Evolutionary conservation across 2,329 filamentous ascomycete species (phyloP), one percentile per base, ranked within the genome.

Genomic region (Tetracladium maxilliforme): DNA sequence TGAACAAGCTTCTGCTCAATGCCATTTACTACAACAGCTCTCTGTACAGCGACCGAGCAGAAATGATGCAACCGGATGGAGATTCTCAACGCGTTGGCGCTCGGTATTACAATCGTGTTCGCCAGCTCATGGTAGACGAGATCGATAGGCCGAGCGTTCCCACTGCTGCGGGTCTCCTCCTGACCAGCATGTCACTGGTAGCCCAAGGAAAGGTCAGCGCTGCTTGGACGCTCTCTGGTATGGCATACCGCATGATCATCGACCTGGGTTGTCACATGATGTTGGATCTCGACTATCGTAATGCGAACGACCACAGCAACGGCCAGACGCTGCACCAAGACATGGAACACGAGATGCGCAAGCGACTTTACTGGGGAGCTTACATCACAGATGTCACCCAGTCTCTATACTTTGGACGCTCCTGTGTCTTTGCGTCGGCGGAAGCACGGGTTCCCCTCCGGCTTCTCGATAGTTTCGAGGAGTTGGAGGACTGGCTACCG

Each of bases 11-110:
- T 4, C 35, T 53, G 1, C 37, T 53, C 10, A 54, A 54, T 29
- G 46, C 49, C 10, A 54, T 56, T 7, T 57, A 51, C 34, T 52
- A 46, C 22, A 49, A 47, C 7, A 49, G 46, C 4, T 44, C 42
- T 5, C 43, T 52, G 2, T 54, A 51, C 22, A 55, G 51, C 27
- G 45, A 54, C 28, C 41, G 49, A 2, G 31, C 40, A 1, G 45
- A 44, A 10, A 38, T 54, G 6, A 44, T 45, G 4, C 34, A 43
- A 11, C 42, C 48, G 17, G 45, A 48, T 0, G 32, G 38, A 0
- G 47, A 52, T 22, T 41, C 48, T 0, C 38, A 46, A 21, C 49
- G 43, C 16, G 41, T 47, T 1, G 52, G 51, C 5, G 34, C 37
- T 15, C 39, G 39, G 9, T 56, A 54, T 30, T 55, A 52, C 24